phyloP scores from a whole-genome alignment of 371 early-diverging fungal genomes.

The Nematocida sp. region DNA sequence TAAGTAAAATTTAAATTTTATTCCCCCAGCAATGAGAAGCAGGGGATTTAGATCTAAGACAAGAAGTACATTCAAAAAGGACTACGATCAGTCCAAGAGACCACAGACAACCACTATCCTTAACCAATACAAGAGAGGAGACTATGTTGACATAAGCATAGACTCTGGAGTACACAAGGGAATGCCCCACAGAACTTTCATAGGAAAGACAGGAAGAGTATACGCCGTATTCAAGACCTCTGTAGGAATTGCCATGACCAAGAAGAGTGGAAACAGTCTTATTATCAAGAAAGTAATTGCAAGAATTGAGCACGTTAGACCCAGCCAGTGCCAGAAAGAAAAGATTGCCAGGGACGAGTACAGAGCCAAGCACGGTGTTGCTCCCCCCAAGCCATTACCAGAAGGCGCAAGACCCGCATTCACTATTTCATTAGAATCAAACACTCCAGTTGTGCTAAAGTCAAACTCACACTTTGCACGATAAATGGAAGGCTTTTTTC shows the following conservation, averaged over 20 bases:
- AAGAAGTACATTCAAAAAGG: slow-evolving; percentile 91
- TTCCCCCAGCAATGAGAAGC: slow-evolving; percentile 67
- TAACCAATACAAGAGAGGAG: slow-evolving; percentile 91
- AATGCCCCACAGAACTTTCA: slow-evolving; percentile 99
- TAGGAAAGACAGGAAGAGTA: slow-evolving; percentile 75
- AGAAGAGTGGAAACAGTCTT: slow-evolving; percentile 90
- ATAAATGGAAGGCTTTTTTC: slow-evolving; percentile 4
- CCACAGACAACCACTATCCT: slow-evolving; percentile 89
- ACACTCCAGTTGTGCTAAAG: slow-evolving; percentile 66
- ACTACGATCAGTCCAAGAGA: slow-evolving; percentile 81
- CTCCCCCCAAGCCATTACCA: slow-evolving; percentile 83
- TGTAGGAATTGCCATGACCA: slow-evolving; percentile 94
- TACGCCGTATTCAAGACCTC: slow-evolving; percentile 71
- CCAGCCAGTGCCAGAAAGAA: slow-evolving; percentile 96
- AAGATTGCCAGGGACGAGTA: slow-evolving; percentile 91
- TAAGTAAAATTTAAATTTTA: slow-evolving; percentile 59
- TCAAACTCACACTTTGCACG: slow-evolving; percentile 42
- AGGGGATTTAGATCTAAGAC: slow-evolving; percentile 89
- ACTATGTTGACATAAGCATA: slow-evolving; percentile 94
- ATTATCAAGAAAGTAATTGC: slow-evolving; percentile 95
- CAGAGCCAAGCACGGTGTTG: slow-evolving; percentile 78
- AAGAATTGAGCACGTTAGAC: slow-evolving; percentile 96
- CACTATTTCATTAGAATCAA: slow-evolving; percentile 78
- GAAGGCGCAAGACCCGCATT: slow-evolving; percentile 81
- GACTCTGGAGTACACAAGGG: slow-evolving; percentile 96